phyloP scores from a whole-genome alignment of 192 early-diverging fungal species.

The Coemansia asiatica region DNA sequence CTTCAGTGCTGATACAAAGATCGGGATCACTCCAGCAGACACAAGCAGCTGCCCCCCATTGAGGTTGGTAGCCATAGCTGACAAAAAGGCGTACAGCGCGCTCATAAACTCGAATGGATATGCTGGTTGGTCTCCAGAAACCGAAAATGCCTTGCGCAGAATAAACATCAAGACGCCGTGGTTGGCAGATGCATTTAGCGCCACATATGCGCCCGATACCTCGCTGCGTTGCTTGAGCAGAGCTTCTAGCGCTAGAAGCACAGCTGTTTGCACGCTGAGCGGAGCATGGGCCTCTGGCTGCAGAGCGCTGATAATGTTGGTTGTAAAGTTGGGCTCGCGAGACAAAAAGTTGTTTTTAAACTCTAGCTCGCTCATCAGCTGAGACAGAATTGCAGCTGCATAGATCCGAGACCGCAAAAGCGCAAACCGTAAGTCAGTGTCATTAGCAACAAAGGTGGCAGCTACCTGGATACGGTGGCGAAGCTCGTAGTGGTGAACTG shows the following conservation, averaged over 20 bases:
- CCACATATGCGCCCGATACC: conserved; percentile 76
- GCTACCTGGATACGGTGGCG: conserved; percentile 80
- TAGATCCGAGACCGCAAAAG: conserved; percentile 75
- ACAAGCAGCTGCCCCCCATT: conserved; percentile 87
- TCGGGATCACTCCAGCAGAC: conserved; percentile 84
- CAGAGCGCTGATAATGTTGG: conserved; percentile 73
- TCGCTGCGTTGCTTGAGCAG: conserved; percentile 76
- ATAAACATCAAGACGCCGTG: conserved; percentile 87
- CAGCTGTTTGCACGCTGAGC: conserved; percentile 72
- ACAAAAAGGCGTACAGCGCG: conserved; percentile 75
- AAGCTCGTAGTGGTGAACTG: conserved; percentile 74
- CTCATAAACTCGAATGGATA: conserved; percentile 73
- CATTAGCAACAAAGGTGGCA: conserved; percentile 55
- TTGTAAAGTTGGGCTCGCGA: conserved; percentile 86
- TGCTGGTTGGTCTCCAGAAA: conserved; percentile 44
- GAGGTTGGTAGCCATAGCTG: conserved; percentile 75
- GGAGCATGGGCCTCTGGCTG: conserved; percentile 70
- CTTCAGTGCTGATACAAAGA: conserved; percentile 69
- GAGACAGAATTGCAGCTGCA: conserved; percentile 77
- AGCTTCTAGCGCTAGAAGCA: conserved; percentile 80
- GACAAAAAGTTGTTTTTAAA: conserved; percentile 73
- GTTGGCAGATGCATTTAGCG: conserved; percentile 88
- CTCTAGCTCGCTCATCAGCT: conserved; percentile 50
- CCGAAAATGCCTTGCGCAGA: conserved; percentile 69
- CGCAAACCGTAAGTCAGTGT: conserved; percentile 50